Conservation (phyloP, 805 yeast genomes). For the Komagataella populi region DNA sequence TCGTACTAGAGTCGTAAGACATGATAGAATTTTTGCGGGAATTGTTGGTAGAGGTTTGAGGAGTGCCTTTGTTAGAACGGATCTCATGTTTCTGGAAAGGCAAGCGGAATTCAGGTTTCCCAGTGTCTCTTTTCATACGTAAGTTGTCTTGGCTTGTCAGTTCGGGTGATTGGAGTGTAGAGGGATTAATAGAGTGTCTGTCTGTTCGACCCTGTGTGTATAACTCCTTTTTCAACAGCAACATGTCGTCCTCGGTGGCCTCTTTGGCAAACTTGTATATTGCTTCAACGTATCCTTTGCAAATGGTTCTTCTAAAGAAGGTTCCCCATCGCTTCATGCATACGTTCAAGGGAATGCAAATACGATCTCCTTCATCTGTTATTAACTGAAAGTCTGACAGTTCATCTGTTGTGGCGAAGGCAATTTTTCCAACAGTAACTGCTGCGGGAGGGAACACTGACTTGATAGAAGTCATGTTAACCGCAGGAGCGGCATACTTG, state of each 20-base stretch:
- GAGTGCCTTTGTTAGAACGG: neutral
- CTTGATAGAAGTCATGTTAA: constrained; percentile 48
- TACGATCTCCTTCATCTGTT: constrained; percentile 55
- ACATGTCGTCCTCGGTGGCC: neutral
- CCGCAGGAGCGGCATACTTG: constrained; percentile 61
- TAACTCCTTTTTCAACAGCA: neutral
- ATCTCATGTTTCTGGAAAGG: neutral
- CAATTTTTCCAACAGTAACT: constrained; percentile 63
- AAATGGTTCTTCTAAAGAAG: constrained; percentile 46
- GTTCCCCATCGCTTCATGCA: constrained; percentile 70
- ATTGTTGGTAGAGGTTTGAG: neutral
- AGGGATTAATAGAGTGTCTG: neutral
- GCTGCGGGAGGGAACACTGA: constrained; percentile 70
- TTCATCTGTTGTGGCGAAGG: constrained; percentile 51
- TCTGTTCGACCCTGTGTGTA: neutral
- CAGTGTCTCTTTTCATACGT: neutral
- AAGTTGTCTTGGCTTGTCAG: neutral
- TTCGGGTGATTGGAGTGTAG: neutral
- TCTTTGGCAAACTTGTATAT: constrained; percentile 15
- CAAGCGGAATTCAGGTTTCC: neutral
- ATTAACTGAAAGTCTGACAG: constrained; percentile 63
- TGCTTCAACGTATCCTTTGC: constrained; percentile 53
- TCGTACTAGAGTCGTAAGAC: neutral
- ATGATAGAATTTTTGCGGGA: neutral
- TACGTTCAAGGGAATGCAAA: constrained; percentile 46